Conservation (phyloP, 2,329 filamentous ascomycete species). For the Cadophora sp. region DNA sequence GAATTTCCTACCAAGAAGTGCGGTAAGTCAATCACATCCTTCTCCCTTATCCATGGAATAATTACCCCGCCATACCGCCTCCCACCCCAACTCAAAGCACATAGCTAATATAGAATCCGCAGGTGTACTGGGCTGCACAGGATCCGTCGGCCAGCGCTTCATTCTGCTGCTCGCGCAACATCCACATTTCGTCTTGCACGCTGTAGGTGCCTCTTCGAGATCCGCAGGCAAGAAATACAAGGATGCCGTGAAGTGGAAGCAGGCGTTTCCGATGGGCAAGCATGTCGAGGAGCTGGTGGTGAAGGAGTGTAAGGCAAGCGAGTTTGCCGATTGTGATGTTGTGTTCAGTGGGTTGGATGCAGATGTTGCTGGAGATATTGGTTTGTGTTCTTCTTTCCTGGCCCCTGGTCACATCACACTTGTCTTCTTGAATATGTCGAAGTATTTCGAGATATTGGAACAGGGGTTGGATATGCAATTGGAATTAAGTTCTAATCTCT, state of each 20-base stretch:
- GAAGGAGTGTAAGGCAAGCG: constrained; percentile 80
- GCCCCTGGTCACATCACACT: not conserved
- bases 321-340: constrained; percentile 90
- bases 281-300: constrained; percentile 81
- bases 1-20: constrained; percentile 63
- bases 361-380: constrained; percentile 90
- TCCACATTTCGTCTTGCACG: constrained; percentile 84
- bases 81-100: not conserved
- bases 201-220: constrained; percentile 86
- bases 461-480: not conserved
- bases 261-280: constrained; percentile 80
- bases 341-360: constrained; percentile 93
- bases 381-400: constrained; percentile 55
- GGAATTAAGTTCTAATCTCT: not conserved
- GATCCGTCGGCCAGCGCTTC: constrained; percentile 94
- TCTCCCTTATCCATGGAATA: not conserved
- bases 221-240: constrained; percentile 94
- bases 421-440: not conserved
- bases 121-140: constrained; percentile 88
- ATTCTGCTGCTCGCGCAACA: constrained; percentile 90
- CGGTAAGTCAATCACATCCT: constrained; percentile 39
- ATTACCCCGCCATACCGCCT: constrained; percentile 25
- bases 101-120: constrained; percentile 20
- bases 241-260: constrained; percentile 96
- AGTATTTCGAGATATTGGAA: not conserved